Conservation (phyloP, 2,329 filamentous ascomycete genomes). For the Sporothrix inflata region DNA sequence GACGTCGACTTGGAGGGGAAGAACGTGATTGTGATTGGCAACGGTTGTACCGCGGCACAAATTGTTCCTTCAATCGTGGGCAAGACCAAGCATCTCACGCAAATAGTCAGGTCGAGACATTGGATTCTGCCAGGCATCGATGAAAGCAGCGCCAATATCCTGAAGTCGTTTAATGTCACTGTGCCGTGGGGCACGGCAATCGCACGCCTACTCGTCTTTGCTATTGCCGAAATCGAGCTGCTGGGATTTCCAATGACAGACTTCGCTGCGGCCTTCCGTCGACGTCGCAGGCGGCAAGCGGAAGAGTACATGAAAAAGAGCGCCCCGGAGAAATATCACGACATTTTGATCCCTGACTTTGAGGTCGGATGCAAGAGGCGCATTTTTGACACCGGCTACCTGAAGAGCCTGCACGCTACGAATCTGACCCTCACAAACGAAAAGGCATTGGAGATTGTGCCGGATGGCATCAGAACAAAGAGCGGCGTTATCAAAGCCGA, state of each 20-base stretch:
- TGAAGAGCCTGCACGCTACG: neutral
- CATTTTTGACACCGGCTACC: slow-evolving; percentile 17
- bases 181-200: neutral
- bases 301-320: neutral
- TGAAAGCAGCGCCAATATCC: neutral
- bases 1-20: neutral
- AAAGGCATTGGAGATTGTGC: slow-evolving; percentile 8
- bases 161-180: neutral
- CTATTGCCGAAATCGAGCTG: neutral
- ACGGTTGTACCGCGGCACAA: slow-evolving; percentile 7
- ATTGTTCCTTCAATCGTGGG: neutral
- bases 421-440: slow-evolving; percentile 3
- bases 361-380: slow-evolving; percentile 19
- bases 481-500: slow-evolving; percentile 5
- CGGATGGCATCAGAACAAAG: neutral
- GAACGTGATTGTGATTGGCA: neutral
- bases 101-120: slow-evolving; percentile 8
- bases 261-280: neutral
- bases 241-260: slow-evolving; percentile 16
- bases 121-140: slow-evolving; percentile 1
- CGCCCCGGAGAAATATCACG: neutral
- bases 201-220: neutral
- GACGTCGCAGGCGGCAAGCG: neutral
- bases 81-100: slow-evolving; percentile 10
- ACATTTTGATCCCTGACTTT: neutral